phyloP scores from a whole-genome alignment of 768 basidiomycete species.

The Suillus weaverae region DNA sequence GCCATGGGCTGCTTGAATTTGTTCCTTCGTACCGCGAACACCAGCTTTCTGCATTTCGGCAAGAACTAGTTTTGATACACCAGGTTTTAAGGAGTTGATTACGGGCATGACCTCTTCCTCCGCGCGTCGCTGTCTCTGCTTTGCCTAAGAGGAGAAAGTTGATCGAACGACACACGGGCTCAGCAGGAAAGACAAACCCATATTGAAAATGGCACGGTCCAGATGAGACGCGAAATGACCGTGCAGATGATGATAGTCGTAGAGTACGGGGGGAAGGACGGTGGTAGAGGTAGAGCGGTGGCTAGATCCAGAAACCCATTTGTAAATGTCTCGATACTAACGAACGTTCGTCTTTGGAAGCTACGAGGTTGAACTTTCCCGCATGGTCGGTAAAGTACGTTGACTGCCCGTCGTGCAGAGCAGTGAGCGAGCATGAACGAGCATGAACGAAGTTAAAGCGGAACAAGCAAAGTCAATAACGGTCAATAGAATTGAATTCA shows the following conservation, averaged over 20 bases:
- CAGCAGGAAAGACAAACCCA: conserved; percentile 51
- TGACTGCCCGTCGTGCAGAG: conserved; percentile 15
- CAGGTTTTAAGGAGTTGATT: conserved; percentile 48
- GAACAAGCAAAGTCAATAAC: neutral
- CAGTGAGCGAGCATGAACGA: conserved; percentile 26
- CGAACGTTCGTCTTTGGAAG: conserved; percentile 23
- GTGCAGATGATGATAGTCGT: conserved; percentile 74
- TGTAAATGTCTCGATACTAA: conserved; percentile 37
- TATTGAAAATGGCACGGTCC: conserved; percentile 69
- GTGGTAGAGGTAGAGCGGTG: conserved; percentile 69
- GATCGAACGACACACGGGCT: neutral
- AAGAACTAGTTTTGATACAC: conserved; percentile 34
- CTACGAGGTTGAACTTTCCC: conserved; percentile 9
- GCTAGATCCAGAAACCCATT: conserved; percentile 79
- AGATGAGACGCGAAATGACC: conserved; percentile 53
- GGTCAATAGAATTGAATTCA: neutral
- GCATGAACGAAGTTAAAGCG: neutral
- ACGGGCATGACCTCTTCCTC: conserved; percentile 64
- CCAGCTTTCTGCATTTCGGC: conserved; percentile 55
- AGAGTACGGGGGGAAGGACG: conserved; percentile 68
- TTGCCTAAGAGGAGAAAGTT: conserved; percentile 45
- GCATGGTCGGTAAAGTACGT: conserved; percentile 12
- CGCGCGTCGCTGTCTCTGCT: conserved; percentile 55
- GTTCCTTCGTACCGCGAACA: conserved; percentile 55
- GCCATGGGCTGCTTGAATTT: conserved; percentile 47